Conservation (phyloP, 306 rosid genomes). For the Pyrus communis region DNA sequence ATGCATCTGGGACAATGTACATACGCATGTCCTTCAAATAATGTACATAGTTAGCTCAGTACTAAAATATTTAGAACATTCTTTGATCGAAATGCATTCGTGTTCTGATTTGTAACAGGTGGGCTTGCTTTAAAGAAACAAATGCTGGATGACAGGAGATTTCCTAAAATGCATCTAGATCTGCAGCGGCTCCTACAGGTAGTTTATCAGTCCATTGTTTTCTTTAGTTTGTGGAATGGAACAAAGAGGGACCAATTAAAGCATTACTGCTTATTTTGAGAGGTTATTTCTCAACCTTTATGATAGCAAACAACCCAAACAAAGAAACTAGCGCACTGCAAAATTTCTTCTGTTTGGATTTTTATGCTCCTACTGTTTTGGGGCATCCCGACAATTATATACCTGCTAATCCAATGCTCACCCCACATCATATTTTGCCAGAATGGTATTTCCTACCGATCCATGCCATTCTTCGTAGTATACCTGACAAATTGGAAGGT, state of each 20-base stretch:
- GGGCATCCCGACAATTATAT: too few relatives aligned
- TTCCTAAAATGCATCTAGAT: constrained; percentile 86
- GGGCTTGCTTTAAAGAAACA: constrained; percentile 81
- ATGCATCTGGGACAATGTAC: not conserved
- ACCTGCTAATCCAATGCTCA: too few relatives aligned
- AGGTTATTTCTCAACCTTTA: not conserved
- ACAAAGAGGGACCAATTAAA: not conserved
- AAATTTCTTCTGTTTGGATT: too few relatives aligned
- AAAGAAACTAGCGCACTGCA: not conserved
- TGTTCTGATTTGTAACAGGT: constrained; percentile 38
- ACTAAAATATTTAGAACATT: not conserved
- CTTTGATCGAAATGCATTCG: constrained; percentile 2
- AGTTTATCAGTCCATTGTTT: constrained; percentile 13
- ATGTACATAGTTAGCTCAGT: not conserved
- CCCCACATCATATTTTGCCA: too few relatives aligned
- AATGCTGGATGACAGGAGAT: constrained; percentile 97
- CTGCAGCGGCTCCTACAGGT: constrained; percentile 97
- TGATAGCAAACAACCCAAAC: not conserved
- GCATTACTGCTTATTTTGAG: not conserved
- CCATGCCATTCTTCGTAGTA: too few relatives aligned
- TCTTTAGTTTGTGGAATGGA: not conserved
- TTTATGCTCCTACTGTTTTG: too few relatives aligned
- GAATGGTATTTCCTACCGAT: too few relatives aligned
- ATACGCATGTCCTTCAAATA: not conserved
- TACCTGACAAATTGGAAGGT: too few relatives aligned